phyloP scores from a whole-genome alignment of 345 rosid species.

The Eucalyptus viminalis region DNA sequence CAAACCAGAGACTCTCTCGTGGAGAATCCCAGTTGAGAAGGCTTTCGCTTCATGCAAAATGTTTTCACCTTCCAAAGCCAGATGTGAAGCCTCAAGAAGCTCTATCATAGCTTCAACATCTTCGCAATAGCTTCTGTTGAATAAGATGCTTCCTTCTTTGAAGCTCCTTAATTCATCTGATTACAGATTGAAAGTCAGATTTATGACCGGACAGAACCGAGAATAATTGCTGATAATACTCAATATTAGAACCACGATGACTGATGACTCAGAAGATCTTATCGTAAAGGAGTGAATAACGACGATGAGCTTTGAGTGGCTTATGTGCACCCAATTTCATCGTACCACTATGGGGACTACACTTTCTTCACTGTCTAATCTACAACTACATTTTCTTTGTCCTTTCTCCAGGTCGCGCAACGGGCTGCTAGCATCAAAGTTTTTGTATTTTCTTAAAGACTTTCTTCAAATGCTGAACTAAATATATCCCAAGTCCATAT shows the following conservation, averaged over 20 bases:
- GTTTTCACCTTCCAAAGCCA: conserved; percentile 15
- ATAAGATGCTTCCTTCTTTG: conserved; percentile 5
- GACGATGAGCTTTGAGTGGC: not conserved
- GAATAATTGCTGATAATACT: not conserved
- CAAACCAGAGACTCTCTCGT: not conserved
- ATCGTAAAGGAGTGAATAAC: not conserved
- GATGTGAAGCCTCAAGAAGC: conserved; percentile 33
- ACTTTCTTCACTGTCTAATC: not conserved
- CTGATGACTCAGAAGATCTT: no score
- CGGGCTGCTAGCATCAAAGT: accelerated
- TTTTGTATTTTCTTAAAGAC: not conserved
- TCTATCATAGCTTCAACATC: conserved; percentile 16
- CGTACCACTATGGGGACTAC: not conserved
- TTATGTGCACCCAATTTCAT: not conserved
- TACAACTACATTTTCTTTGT: not conserved
- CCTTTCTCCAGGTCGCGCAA: not conserved
- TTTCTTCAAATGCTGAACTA: accelerated
- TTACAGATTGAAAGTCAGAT: not conserved
- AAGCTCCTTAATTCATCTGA: conserved; percentile 19
- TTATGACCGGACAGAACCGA: not conserved
- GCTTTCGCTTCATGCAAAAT: conserved; percentile 6
- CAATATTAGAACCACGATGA: no score
- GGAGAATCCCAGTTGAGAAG: conserved; percentile 1
- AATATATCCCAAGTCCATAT: not conserved
- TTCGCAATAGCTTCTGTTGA: not conserved